Conservation (phyloP, 1,139 yeast species). For the Suhomyces ambrosiae region DNA sequence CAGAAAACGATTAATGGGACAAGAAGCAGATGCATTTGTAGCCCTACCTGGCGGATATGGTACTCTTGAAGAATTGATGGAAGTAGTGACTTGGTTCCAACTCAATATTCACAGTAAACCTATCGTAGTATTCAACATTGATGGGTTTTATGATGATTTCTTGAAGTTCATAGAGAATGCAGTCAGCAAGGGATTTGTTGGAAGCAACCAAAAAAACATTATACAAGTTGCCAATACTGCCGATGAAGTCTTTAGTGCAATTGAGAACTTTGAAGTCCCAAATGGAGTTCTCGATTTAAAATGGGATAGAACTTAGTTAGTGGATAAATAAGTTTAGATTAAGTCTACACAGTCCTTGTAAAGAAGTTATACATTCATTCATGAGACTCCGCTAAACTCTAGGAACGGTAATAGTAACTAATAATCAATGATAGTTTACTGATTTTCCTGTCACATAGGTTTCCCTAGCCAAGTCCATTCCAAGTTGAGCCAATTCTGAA, state of each 20-base stretch:
- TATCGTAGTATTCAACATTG: constrained; percentile 70
- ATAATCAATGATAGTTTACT: too few relatives aligned
- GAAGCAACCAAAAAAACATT: constrained; percentile 65
- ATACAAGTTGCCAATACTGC: constrained; percentile 68
- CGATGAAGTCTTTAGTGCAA: constrained; percentile 63
- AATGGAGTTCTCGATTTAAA: constrained; percentile 72
- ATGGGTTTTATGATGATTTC: constrained; percentile 78
- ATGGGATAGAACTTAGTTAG: constrained; percentile 50
- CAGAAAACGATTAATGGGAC: constrained; percentile 83
- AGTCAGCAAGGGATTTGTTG: constrained; percentile 66
- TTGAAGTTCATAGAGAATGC: constrained; percentile 59
- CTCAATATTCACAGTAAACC: constrained; percentile 84
- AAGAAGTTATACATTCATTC: too few relatives aligned
- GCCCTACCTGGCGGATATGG: constrained; percentile 97
- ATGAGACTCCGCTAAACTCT: too few relatives aligned
- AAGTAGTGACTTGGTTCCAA: constrained; percentile 88
- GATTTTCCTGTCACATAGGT: neutral
- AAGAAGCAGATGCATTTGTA: constrained; percentile 82
- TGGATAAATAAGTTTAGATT: too few relatives aligned
- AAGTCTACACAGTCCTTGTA: too few relatives aligned
- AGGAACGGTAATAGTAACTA: too few relatives aligned
- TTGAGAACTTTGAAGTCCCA: constrained; percentile 64
- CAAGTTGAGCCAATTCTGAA: constrained; percentile 33
- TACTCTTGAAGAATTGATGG: constrained; percentile 86
- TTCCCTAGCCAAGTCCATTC: constrained; percentile 13